phyloP scores from a whole-genome alignment of 768 basidiomycete genomes.

The Trametes maxima region DNA sequence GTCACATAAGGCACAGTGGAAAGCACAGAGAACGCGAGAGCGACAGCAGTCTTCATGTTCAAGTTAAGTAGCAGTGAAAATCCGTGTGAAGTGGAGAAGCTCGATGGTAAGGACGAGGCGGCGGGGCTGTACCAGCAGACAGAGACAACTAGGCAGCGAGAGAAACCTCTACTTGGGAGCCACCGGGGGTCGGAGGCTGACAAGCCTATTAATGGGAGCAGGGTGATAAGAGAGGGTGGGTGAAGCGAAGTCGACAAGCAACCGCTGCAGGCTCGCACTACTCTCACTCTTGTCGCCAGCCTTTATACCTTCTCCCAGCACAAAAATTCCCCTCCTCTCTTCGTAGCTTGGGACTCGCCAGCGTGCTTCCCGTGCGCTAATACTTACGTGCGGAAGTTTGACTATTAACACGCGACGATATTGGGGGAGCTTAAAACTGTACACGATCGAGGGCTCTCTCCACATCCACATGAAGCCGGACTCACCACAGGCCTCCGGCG shows the following conservation, averaged over 20 bases:
- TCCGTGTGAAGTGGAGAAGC: not conserved
- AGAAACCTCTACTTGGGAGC: conserved; percentile 2
- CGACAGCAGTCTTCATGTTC: conserved; percentile 9
- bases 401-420: too few species aligned
- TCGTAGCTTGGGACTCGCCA: too few species aligned
- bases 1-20: conserved; percentile 28
- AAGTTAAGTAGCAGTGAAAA: too few species aligned
- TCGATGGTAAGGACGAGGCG: not conserved
- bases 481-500: too few species aligned
- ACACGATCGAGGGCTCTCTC: too few species aligned
- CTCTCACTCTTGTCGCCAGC: not conserved
- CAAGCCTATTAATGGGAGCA: not conserved
- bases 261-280: not conserved
- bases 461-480: too few species aligned
- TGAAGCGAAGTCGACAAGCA: not conserved
- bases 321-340: too few species aligned
- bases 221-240: not conserved
- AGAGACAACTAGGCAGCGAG: not conserved
- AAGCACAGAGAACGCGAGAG: conserved; percentile 23
- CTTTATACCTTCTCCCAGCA: not conserved
- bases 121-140: conserved; percentile 8
- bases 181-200: not conserved
- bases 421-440: too few species aligned
- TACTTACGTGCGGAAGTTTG: too few species aligned
- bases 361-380: too few species aligned